These are phyloP conservation scores for Pseudozyma sp. DNA, from an alignment of 1,284 basidiomycete genomes.

Conservation along the genomic window DNA sequence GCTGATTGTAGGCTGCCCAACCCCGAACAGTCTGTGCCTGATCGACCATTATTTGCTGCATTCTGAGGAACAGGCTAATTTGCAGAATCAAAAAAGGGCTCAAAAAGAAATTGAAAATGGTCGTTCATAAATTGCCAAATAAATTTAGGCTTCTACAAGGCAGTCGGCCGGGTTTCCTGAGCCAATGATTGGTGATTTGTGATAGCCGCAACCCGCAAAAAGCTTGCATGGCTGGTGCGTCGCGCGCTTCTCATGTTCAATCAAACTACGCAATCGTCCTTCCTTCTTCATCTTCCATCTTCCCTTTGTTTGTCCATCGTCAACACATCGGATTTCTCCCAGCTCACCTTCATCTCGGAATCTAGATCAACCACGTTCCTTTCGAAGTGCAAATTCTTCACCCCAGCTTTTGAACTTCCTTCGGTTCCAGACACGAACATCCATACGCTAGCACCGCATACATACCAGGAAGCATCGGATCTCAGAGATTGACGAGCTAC, in stretches of 20 bases:
- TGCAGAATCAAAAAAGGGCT: too few species aligned
- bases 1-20: too few species aligned
- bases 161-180: too few species aligned
- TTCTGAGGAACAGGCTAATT: too few species aligned
- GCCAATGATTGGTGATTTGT: too few species aligned
- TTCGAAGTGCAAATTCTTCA: not conserved
- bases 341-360: conserved; percentile 1
- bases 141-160: too few species aligned
- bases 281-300: not conserved
- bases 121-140: too few species aligned
- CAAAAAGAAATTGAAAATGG: too few species aligned
- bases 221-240: conserved; percentile 17
- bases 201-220: not conserved
- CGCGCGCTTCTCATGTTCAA: conserved; percentile 5
- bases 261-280: not conserved
- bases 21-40: too few species aligned
- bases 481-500: not conserved
- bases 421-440: not conserved
- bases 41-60: too few species aligned
- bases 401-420: not conserved
- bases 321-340: not conserved
- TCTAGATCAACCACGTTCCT: not conserved
- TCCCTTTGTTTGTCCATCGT: not conserved
- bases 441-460: not conserved
- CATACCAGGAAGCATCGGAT: not conserved